A percentile compares a stretch with the other conserved stretches of the same genome.
phyloP scores from a whole-genome alignment of 2,329 filamentous ascomycete species.

The Huntiella savannae region DNA sequence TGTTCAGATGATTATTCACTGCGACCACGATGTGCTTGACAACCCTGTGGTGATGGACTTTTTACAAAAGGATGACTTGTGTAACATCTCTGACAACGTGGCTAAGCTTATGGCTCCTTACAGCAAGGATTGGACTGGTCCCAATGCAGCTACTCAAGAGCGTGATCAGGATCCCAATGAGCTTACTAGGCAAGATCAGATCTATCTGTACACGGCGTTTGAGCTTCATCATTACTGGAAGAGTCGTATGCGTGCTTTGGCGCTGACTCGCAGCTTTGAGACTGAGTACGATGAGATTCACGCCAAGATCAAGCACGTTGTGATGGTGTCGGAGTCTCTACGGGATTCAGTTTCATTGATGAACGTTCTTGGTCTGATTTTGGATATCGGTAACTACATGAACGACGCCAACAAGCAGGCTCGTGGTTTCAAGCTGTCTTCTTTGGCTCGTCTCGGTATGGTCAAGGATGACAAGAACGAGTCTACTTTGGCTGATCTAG shows the following conservation, averaged over 20 bases:
- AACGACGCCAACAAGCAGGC: slow-evolving; percentile 98
- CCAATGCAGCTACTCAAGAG: slow-evolving; percentile 31
- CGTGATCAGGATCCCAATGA: slow-evolving; percentile 76
- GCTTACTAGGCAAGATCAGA: slow-evolving; percentile 84
- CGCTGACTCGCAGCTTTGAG: slow-evolving; percentile 68
- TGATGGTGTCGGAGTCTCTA: slow-evolving; percentile 70
- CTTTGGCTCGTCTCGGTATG: slow-evolving; percentile 81
- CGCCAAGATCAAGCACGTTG: slow-evolving; percentile 67
- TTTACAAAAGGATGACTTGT: slow-evolving; percentile 77
- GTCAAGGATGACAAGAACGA: slow-evolving; percentile 99
- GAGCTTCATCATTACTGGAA: slow-evolving; percentile 98
- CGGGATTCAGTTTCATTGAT: slow-evolving; percentile 84
- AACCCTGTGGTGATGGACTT: slow-evolving; percentile 94
- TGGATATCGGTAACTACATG: slow-evolving; percentile 99
- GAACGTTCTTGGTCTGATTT: slow-evolving; percentile 86
- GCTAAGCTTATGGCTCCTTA: slow-evolving; percentile 87
- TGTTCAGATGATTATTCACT: slow-evolving; percentile 86
- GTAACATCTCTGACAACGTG: slow-evolving; percentile 78
- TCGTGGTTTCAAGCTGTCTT: slow-evolving; percentile 92
- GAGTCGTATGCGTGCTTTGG: slow-evolving; percentile 79
- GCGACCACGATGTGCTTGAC: slow-evolving; percentile 72
- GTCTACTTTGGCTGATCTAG: slow-evolving; percentile 82
- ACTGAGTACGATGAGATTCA: slow-evolving; percentile 82
- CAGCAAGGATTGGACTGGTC: slow-evolving; percentile 83
- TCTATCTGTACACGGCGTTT: slow-evolving; percentile 82